Percentiles rank a stretch among this genome's conserved stretches.
phyloP scores from a whole-genome alignment of 306 rosid species.

The Sechiopsis laciniata region DNA sequence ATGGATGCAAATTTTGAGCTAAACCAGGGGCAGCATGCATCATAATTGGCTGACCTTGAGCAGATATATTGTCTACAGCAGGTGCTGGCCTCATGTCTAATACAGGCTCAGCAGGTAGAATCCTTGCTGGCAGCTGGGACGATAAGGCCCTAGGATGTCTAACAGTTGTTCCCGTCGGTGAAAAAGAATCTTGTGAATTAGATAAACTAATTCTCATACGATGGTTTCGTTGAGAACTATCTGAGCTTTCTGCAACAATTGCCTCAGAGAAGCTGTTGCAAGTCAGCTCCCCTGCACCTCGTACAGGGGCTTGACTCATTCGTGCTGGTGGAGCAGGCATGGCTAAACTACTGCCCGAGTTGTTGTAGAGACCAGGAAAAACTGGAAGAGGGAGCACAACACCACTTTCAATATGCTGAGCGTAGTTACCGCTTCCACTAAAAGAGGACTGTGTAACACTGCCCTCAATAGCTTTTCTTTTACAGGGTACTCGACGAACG shows the following conservation, averaged over 20 bases:
- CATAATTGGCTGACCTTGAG: constrained; percentile 55
- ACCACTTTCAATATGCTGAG: constrained; percentile 49
- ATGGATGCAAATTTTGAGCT: constrained; percentile 53
- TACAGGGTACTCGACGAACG: constrained; percentile 61
- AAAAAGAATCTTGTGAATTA: constrained; percentile 43
- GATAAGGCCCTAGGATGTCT: constrained; percentile 47
- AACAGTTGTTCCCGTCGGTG: constrained; percentile 43
- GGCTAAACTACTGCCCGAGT: constrained; percentile 34
- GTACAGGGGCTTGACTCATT: constrained; percentile 45
- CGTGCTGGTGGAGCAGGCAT: constrained; percentile 47
- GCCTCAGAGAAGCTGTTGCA: constrained; percentile 44
- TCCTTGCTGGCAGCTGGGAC: constrained; percentile 41
- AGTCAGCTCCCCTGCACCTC: constrained; percentile 42
- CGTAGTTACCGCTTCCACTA: constrained; percentile 68
- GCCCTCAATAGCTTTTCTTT: constrained; percentile 79
- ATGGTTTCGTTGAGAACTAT: constrained; percentile 56
- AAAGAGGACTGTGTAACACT: constrained; percentile 57
- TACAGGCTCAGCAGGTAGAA: constrained; percentile 47
- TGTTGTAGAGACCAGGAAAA: constrained; percentile 46
- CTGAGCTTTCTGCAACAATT: constrained; percentile 41
- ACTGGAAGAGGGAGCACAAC: constrained; percentile 20
- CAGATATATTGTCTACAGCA: constrained; percentile 41
- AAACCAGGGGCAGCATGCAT: constrained; percentile 38
- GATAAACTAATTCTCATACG: constrained; percentile 62
- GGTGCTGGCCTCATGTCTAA: constrained; percentile 53